Percentiles rank a stretch among this genome's conserved stretches.
phyloP scores from a whole-genome alignment of 495 filamentous ascomycete species.

The Aspergillus homomorphus region DNA sequence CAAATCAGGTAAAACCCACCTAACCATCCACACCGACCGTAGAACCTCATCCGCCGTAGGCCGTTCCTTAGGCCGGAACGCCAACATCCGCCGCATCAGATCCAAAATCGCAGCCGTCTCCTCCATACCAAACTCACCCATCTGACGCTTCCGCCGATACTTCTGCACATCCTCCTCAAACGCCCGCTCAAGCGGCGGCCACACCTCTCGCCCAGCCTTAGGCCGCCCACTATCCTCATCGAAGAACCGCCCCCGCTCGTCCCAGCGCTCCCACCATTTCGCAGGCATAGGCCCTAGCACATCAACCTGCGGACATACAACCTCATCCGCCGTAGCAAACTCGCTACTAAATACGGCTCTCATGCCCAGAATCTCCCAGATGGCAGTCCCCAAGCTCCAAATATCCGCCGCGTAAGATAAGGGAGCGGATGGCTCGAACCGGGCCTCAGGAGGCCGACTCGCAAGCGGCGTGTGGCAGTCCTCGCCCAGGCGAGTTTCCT shows the following conservation, averaged over 20 bases:
- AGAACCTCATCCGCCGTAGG: conserved; percentile 20
- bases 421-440: conserved; percentile 27
- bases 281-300: conserved; percentile 27
- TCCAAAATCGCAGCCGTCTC: conserved; percentile 26
- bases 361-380: conserved; percentile 28
- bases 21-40: conserved; percentile 26
- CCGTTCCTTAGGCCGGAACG: conserved; percentile 19
- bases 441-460: conserved; percentile 31
- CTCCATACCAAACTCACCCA: conserved; percentile 13
- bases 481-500: conserved; percentile 14
- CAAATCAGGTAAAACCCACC: conserved; percentile 21
- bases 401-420: conserved; percentile 30
- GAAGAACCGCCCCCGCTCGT: conserved; percentile 23
- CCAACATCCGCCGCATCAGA: conserved; percentile 27
- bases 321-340: conserved; percentile 22
- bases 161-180: conserved; percentile 29
- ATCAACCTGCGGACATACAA: conserved; percentile 29
- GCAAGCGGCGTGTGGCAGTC: conserved; percentile 14
- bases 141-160: conserved; percentile 16
- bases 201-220: conserved; percentile 16
- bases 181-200: conserved; percentile 20
- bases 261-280: conserved; percentile 29
- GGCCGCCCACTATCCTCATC: conserved; percentile 21
- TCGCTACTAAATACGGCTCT: conserved; percentile 17
- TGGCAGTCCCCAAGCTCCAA: conserved; percentile 34